Conservation (phyloP, 2,329 filamentous ascomycete species). For the Polychaeton citri region DNA sequence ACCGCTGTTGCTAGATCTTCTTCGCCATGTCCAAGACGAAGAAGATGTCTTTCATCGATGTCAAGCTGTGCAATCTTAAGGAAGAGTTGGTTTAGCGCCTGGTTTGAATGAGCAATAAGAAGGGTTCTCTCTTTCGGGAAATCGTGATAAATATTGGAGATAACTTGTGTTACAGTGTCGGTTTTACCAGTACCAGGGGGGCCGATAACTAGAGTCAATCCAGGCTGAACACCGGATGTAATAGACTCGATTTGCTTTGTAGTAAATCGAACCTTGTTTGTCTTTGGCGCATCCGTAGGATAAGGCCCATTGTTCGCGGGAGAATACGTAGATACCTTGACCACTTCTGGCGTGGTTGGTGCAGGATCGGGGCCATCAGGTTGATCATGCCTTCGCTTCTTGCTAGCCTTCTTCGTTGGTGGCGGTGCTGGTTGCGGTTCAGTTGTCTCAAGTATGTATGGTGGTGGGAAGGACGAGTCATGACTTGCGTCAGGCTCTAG, state of each 20-base stretch:
- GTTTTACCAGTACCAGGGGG: conserved; percentile 97
- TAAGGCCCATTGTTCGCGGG: conserved; percentile 84
- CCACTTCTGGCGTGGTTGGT: conserved; percentile 42
- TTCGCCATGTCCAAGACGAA: conserved; percentile 87
- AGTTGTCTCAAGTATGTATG: conserved; percentile 65
- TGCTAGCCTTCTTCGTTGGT: conserved; percentile 47
- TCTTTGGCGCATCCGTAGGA: conserved; percentile 65
- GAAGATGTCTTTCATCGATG: conserved; percentile 86
- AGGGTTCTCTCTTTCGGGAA: conserved; percentile 86
- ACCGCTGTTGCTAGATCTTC: conserved; percentile 78
- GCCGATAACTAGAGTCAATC: conserved; percentile 84
- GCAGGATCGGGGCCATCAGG: conserved; percentile 52
- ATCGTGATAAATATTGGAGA: conserved; percentile 98
- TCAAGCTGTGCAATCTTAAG: conserved; percentile 94
- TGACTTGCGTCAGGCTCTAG: conserved; percentile 65
- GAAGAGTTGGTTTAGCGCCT: conserved; percentile 93
- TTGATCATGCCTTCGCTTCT: conserved; percentile 73
- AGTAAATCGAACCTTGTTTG: conserved; percentile 79
- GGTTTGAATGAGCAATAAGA: conserved; percentile 91
- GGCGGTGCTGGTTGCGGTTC: conserved; percentile 32
- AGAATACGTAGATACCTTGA: conserved; percentile 82
- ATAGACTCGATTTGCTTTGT: conserved; percentile 86
- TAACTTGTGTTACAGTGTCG: conserved; percentile 97
- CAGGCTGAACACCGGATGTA: conserved; percentile 83
- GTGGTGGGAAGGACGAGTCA: conserved; percentile 64